Evolutionary conservation across 495 filamentous ascomycete genomes (phyloP).

Genomic region (Podospora appendiculata): DNA sequence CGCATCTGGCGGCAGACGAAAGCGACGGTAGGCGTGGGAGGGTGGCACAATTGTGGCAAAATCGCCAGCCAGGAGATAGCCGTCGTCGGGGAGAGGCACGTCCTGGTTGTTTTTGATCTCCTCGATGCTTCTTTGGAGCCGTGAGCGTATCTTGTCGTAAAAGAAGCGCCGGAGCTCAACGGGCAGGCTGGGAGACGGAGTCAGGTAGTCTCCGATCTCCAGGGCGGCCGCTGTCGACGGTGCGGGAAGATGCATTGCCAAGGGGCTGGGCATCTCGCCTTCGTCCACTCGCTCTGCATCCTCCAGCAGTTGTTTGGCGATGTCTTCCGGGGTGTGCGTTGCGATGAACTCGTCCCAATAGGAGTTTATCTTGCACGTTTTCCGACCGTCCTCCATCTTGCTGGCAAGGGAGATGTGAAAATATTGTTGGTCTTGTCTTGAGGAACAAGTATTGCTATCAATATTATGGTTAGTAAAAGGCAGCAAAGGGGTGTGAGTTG

Average conservation of each 20-base stretch:
- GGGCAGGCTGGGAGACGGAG: constrained; percentile 1
- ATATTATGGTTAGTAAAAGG: too few relatives aligned
- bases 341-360: constrained; percentile 4
- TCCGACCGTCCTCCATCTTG: neutral
- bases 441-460: neutral
- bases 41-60: neutral
- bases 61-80: constrained; percentile 1
- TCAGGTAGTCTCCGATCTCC: neutral
- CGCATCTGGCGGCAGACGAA: neutral
- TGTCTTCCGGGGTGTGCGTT: neutral
- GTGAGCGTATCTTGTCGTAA: constrained; percentile 2
- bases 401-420: neutral
- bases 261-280: constrained; percentile 1
- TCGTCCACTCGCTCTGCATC: constrained; percentile 3
- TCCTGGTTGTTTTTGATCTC: neutral
- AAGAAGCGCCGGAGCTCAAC: constrained; percentile 1
- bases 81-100: constrained; percentile 2
- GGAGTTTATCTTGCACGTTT: neutral
- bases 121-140: neutral
- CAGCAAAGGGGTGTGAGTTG: too few relatives aligned
- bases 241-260: constrained; percentile 4
- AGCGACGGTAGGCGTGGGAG: too few relatives aligned
- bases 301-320: constrained; percentile 5
- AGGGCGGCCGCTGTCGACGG: neutral
- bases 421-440: neutral